Evolutionary conservation across 1,284 basidiomycete species (phyloP).

Genomic region (Ganoderma sinense): DNA sequence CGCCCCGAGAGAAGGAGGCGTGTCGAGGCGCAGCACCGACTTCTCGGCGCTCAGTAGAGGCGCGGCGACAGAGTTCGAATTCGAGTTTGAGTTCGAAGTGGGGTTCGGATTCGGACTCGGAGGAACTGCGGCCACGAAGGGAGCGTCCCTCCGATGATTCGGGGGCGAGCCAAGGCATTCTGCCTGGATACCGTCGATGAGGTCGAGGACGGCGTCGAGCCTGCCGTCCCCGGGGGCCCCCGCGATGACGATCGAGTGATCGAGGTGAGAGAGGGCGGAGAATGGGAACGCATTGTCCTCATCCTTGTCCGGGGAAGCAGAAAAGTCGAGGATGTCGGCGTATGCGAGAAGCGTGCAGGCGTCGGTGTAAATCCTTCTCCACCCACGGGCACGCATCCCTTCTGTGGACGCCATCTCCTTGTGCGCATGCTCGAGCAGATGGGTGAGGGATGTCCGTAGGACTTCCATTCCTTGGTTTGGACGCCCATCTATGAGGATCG

Average conservation of each 20-base stretch:
- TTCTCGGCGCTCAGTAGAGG: constrained; percentile 24
- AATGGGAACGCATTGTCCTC: constrained; percentile 36
- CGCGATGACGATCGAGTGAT: constrained; percentile 85
- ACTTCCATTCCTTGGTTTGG: not conserved
- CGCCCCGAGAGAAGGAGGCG: constrained; percentile 61
- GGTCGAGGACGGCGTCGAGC: constrained; percentile 62
- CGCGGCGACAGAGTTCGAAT: not conserved
- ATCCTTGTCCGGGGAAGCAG: constrained; percentile 36
- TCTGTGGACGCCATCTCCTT: constrained; percentile 31
- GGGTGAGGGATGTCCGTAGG: constrained; percentile 25
- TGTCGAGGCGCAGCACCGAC: constrained; percentile 45
- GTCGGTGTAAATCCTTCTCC: constrained; percentile 72
- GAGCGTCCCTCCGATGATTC: constrained; percentile 2
- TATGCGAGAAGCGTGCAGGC: constrained; percentile 63
- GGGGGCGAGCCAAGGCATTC: constrained; percentile 18
- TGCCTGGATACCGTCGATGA: constrained; percentile 61
- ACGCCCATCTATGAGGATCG: constrained; percentile 5
- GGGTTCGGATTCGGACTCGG: constrained; percentile 10
- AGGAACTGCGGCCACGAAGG: constrained; percentile 7
- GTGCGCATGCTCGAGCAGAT: constrained; percentile 35
- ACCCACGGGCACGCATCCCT: constrained; percentile 37
- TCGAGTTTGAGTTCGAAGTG: constrained; percentile 9
- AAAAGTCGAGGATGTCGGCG: constrained; percentile 43
- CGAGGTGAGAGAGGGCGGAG: constrained; percentile 65
- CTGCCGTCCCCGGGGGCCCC: constrained; percentile 75